phyloP scores from a whole-genome alignment of 345 rosid genomes.

The Clausena lansium region DNA sequence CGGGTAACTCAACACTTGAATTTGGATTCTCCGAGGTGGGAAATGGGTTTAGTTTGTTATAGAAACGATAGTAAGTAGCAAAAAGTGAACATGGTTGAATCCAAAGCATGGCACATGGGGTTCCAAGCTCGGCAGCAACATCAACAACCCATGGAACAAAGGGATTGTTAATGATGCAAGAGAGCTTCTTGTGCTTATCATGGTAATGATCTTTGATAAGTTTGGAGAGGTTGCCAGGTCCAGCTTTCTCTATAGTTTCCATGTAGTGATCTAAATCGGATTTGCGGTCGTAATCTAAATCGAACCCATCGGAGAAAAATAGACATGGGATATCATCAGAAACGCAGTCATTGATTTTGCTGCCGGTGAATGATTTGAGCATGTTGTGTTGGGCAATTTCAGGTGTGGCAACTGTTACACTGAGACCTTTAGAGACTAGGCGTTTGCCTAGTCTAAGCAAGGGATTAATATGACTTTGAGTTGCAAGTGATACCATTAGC shows the following conservation, averaged over 20 bases:
- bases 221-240: constrained; percentile 34
- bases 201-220: constrained; percentile 32
- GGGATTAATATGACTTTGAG: constrained; percentile 51
- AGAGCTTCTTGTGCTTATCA: constrained; percentile 26
- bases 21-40: constrained; percentile 33
- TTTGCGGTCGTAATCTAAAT: constrained; percentile 36
- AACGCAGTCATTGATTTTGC: constrained; percentile 10
- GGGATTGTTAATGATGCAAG: constrained; percentile 43
- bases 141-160: constrained; percentile 53
- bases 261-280: constrained; percentile 39
- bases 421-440: constrained; percentile 36
- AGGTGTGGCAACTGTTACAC: constrained; percentile 38
- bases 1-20: constrained; percentile 29
- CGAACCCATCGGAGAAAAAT: constrained; percentile 49
- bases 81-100: constrained; percentile 50
- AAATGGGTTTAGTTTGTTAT: constrained; percentile 29
- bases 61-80: constrained; percentile 41
- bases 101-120: constrained; percentile 57
- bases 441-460: constrained; percentile 40
- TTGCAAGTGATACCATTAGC: constrained; percentile 34
- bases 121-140: constrained; percentile 30
- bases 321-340: constrained; percentile 28
- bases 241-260: constrained; percentile 26
- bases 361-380: constrained; percentile 23
- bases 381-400: constrained; percentile 32